Conservation (phyloP, 2,329 filamentous ascomycete genomes). For the Furcasterigmium sp. region DNA sequence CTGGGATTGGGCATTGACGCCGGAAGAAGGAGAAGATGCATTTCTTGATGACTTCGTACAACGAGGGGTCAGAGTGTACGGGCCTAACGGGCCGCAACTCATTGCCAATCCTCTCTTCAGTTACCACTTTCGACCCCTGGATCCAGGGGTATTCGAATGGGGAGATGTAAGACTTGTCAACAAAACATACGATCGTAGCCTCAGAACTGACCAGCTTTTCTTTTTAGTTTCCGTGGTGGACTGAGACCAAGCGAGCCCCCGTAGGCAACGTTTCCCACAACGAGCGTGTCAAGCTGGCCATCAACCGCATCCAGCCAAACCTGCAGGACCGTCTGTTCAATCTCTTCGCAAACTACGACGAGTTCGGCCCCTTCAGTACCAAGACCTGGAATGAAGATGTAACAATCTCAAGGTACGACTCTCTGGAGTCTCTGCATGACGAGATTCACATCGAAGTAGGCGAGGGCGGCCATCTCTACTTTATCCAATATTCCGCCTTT, state of each 20-base stretch:
- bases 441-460: constrained; percentile 56
- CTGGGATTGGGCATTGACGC: constrained; percentile 52
- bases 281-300: constrained; percentile 42
- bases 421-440: constrained; percentile 61
- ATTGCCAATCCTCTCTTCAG: constrained; percentile 59
- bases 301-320: constrained; percentile 47
- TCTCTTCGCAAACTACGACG: constrained; percentile 60
- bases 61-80: constrained; percentile 44
- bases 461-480: constrained; percentile 62
- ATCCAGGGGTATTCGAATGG: constrained; percentile 52
- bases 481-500: constrained; percentile 67
- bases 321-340: constrained; percentile 62
- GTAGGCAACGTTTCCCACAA: constrained; percentile 50
- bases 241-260: constrained; percentile 55
- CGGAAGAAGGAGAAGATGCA: constrained; percentile 42
- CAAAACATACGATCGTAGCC: too few relatives aligned
- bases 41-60: constrained; percentile 41
- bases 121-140: constrained; percentile 56
- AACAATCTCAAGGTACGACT: constrained; percentile 50
- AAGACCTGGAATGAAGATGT: constrained; percentile 53
- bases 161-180: constrained; percentile 41
- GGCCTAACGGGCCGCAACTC: constrained; percentile 47
- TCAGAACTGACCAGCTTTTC: too few relatives aligned
- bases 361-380: constrained; percentile 66
- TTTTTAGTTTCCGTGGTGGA: constrained; percentile 51